A percentile compares a stretch with the other conserved stretches of the same genome.
Conservation (phyloP, 805 yeast genomes). For the Blastobotrys peoriensis region DNA sequence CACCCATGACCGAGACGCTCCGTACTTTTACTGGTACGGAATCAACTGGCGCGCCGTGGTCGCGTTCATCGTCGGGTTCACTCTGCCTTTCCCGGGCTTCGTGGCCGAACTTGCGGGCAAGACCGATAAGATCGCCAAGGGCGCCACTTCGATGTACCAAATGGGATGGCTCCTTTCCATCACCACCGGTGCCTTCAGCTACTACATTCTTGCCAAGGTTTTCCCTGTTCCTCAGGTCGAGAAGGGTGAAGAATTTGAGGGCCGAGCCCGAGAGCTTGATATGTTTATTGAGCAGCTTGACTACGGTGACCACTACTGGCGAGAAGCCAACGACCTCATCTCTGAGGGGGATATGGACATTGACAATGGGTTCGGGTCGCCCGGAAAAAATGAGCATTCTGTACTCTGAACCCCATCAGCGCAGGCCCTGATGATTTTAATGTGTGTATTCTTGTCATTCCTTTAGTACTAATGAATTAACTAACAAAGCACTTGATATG, state of each 20-base stretch:
- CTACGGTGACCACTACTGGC: background rate
- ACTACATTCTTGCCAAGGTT: background rate
- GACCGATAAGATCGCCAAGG: background rate
- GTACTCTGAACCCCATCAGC: too few species aligned
- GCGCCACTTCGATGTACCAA: constrained; percentile 4
- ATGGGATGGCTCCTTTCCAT: constrained; percentile 8
- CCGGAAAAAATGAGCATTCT: background rate
- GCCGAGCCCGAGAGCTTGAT: background rate
- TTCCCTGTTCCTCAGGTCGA: constrained; percentile 6
- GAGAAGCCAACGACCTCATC: background rate
- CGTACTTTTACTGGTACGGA: constrained; percentile 41
- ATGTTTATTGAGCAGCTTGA: background rate
- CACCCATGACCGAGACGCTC: constrained; percentile 30
- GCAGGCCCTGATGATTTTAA: too few species aligned
- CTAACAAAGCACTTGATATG: too few species aligned
- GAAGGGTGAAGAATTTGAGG: constrained; percentile 2
- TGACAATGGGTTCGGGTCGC: background rate
- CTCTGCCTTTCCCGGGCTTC: constrained; percentile 15
- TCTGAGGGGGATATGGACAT: background rate
- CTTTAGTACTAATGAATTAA: too few species aligned
- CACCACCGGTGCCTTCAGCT: constrained; percentile 3
- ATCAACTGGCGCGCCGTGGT: constrained; percentile 39
- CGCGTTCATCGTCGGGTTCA: constrained; percentile 27
- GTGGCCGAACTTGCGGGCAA: constrained; percentile 1
- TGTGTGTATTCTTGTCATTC: too few species aligned